phyloP scores from a whole-genome alignment of 768 basidiomycete genomes.

The Phanerodontia chrysosporium region DNA sequence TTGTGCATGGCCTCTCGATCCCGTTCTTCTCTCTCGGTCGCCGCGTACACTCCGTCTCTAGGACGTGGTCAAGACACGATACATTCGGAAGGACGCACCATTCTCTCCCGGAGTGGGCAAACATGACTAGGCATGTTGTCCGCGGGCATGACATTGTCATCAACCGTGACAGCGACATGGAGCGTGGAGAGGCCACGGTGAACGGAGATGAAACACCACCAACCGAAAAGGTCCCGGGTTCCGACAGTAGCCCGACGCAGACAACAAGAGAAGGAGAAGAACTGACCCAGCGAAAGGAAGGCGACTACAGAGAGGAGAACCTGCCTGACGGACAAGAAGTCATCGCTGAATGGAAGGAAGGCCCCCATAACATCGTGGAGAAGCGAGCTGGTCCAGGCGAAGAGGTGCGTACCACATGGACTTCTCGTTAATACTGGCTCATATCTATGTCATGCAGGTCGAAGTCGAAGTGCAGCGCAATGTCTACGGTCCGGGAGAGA shows the following conservation, averaged over 20 bases:
- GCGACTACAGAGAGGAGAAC: constrained; percentile 29
- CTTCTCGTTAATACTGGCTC: background rate
- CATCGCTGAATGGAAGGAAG: constrained; percentile 66
- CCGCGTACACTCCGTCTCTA: constrained; percentile 85
- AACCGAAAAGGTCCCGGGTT: constrained; percentile 14
- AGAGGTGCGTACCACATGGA: constrained; percentile 47
- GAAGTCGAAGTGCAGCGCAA: constrained; percentile 33
- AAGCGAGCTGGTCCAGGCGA: constrained; percentile 51
- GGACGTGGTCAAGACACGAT: constrained; percentile 85
- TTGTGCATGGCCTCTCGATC: constrained; percentile 87
- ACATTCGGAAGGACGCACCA: constrained; percentile 29
- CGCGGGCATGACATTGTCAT: constrained; percentile 78
- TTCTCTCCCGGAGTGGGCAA: constrained; percentile 77
- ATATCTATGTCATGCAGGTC: constrained; percentile 19
- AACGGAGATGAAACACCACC: constrained; percentile 3
- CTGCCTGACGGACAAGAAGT: constrained; percentile 42
- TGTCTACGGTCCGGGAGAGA: constrained; percentile 26
- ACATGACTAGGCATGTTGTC: constrained; percentile 64
- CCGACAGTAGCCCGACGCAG: constrained; percentile 5
- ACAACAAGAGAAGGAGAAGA: constrained; percentile 14
- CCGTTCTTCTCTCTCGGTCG: constrained; percentile 91
- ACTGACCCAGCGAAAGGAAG: constrained; percentile 9
- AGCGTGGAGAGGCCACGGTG: constrained; percentile 36
- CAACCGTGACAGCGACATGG: constrained; percentile 70
- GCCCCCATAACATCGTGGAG: constrained; percentile 64